Conservation (phyloP, 177 flowering plant genomes). For the Vitis hybrid region DNA sequence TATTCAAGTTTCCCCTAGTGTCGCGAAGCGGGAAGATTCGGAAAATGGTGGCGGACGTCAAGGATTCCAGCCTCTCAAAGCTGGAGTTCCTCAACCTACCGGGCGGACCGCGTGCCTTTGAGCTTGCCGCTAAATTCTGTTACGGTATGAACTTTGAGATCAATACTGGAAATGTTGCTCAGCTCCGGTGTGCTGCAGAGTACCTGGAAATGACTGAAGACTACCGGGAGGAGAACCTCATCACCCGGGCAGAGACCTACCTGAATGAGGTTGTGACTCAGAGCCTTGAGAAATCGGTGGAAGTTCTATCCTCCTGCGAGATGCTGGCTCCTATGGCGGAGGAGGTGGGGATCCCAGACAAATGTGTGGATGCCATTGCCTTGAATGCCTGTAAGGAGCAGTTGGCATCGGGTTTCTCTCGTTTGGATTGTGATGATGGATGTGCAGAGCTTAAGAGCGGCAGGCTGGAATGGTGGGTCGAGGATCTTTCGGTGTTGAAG, state of each 20-base stretch:
- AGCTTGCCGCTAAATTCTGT: constrained; percentile 66
- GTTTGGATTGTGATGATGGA: constrained; percentile 35
- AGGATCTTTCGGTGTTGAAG: constrained; percentile 53
- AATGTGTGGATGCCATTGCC: constrained; percentile 64
- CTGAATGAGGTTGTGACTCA: constrained; percentile 47
- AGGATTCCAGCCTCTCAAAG: constrained; percentile 36
- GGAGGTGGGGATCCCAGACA: constrained; percentile 42
- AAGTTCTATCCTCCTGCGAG: constrained; percentile 54
- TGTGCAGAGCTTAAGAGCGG: constrained; percentile 39
- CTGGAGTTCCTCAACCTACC: constrained; percentile 57
- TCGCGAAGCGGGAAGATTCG: constrained; percentile 62
- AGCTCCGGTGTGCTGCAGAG: constrained; percentile 67
- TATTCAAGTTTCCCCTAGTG: constrained; percentile 64
- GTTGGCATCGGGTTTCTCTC: constrained; percentile 52
- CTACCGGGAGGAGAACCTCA: constrained; percentile 58
- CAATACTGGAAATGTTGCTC: constrained; percentile 51
- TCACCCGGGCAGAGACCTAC: constrained; percentile 52
- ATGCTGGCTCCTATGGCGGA: constrained; percentile 43
- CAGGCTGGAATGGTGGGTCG: constrained; percentile 67
- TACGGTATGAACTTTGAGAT: constrained; percentile 77
- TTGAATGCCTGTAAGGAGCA: constrained; percentile 65
- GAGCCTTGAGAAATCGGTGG: constrained; percentile 56
- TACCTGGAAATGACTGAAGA: constrained; percentile 79
- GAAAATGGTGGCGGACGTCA: constrained; percentile 54
- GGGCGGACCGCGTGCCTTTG: constrained; percentile 61